These are phyloP conservation scores for Irineochytrium annulatum DNA, from an alignment of 192 early-diverging fungal genomes.

Conservation along the genomic window DNA sequence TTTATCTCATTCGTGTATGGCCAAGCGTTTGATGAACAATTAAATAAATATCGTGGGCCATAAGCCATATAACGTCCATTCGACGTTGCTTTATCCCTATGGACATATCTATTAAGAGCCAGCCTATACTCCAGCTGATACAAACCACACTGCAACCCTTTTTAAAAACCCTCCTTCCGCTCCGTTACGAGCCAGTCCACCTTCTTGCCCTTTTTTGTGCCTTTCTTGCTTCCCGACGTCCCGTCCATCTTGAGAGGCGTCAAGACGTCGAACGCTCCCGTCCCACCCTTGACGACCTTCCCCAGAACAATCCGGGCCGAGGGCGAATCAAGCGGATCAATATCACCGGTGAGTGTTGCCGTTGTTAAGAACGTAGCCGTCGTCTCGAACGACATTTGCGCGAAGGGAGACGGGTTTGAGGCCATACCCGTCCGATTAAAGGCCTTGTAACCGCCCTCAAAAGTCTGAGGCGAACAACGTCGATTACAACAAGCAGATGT, in stretches of 20 bases:
- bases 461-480: slow-evolving; percentile 56
- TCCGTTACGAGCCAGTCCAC: too few relatives aligned
- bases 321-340: slow-evolving; percentile 81
- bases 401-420: slow-evolving; percentile 88
- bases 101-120: too few relatives aligned
- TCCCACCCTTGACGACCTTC: slow-evolving; percentile 86
- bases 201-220: too few relatives aligned
- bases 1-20: too few relatives aligned
- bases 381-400: slow-evolving; percentile 98
- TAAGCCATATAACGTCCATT: too few relatives aligned
- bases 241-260: slow-evolving; percentile 24
- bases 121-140: too few relatives aligned
- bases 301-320: slow-evolving; percentile 93
- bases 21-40: too few relatives aligned
- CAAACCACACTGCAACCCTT: too few relatives aligned
- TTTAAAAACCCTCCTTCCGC: too few relatives aligned
- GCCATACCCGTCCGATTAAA: slow-evolving; percentile 94
- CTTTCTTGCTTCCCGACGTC: not conserved
- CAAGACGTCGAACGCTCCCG: slow-evolving; percentile 88
- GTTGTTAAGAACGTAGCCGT: slow-evolving; percentile 93
- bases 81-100: too few relatives aligned
- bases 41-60: too few relatives aligned
- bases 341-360: slow-evolving; percentile 83
- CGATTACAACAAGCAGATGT: not conserved
- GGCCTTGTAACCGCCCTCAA: slow-evolving; percentile 97